Evolutionary conservation across 345 rosid genomes (phyloP).

Genomic region (Schrenkiella parvula): DNA sequence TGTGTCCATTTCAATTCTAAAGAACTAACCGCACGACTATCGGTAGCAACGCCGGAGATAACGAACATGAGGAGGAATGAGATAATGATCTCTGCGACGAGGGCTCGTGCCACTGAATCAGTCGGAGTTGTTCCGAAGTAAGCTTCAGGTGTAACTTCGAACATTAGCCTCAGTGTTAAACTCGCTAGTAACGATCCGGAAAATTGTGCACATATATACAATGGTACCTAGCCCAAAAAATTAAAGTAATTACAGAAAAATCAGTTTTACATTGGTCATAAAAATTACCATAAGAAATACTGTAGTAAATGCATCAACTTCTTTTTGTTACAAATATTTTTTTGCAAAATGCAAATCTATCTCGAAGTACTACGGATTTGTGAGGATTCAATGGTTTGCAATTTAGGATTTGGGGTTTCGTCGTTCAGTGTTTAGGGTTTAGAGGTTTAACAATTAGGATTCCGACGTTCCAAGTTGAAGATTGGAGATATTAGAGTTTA

Average conservation of each 20-base stretch:
- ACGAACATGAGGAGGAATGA: constrained; percentile 70
- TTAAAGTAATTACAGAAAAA: not conserved
- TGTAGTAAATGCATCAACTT: too few relatives aligned
- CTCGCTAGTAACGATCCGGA: constrained; percentile 59
- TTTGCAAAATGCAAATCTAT: too few relatives aligned
- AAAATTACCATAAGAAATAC: too few relatives aligned
- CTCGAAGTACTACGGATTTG: too few relatives aligned
- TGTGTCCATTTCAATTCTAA: not conserved
- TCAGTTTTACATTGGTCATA: not conserved
- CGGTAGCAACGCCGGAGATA: constrained; percentile 48
- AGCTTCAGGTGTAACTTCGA: constrained; percentile 42
- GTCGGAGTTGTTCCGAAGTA: constrained; percentile 58
- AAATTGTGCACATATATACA: constrained; percentile 50
- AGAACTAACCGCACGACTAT: constrained; percentile 1
- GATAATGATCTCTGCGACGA: constrained; percentile 52
- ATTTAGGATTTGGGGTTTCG: too few relatives aligned
- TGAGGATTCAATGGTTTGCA: too few relatives aligned
- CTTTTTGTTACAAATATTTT: too few relatives aligned
- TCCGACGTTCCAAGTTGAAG: too few relatives aligned
- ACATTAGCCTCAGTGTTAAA: constrained; percentile 39
- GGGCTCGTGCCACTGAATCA: constrained; percentile 49
- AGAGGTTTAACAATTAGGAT: too few relatives aligned
- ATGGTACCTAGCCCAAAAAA: constrained; percentile 43
- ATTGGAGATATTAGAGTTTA: too few relatives aligned
- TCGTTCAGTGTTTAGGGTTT: too few relatives aligned